Evolutionary conservation across 768 basidiomycete genomes (phyloP), one percentile per base, ranked within the genome.

Genomic region (Suillus placidus): DNA sequence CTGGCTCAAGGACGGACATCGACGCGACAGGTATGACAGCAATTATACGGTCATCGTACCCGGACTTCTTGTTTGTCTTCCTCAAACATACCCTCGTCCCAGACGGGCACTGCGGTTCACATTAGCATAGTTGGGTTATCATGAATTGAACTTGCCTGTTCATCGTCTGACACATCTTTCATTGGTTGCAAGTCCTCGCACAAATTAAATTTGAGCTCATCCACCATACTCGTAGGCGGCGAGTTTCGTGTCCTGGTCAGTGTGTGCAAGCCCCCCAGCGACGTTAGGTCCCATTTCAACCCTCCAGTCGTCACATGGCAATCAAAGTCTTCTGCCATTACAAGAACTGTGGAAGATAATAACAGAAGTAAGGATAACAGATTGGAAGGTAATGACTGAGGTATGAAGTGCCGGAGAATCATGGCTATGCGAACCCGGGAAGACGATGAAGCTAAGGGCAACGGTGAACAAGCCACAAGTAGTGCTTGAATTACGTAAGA

Each of bases 51-150:
- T 92, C 89, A 3, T 79, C 63, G 47, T 80, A 75, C 26, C 79
- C 82, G 1, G 73, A 69, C 76, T 91, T 93, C 69, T 79, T 70
- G 71, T 94, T 93, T 40, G 81, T 84, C 70, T 84, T 85, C 5
- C 86, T 89, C 37, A 94, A 79, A 77, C 94, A 96, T 58, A 87
- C 91, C 70, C 88, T 82, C 57, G 92, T 91, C 30, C 87, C 90
- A 26, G 73, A 62, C 23, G 84, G 75, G 78, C 93, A 95, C 93
- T 95, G 54, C 34, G 20, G 12, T n/a, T 55, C 6, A 70, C 23
- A 57, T 38, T 34, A 60, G 32, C 63, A 68, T 58, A 64, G 64
- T 61, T 26, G 34, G 60, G 35, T 12, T 16, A 54, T 55, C 26
- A 45, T 6, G 10, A 42, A 56, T 38, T 43, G 26, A 62, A 78